phyloP scores from a whole-genome alignment of 495 filamentous ascomycete species.

The Aspergillus steynii region DNA sequence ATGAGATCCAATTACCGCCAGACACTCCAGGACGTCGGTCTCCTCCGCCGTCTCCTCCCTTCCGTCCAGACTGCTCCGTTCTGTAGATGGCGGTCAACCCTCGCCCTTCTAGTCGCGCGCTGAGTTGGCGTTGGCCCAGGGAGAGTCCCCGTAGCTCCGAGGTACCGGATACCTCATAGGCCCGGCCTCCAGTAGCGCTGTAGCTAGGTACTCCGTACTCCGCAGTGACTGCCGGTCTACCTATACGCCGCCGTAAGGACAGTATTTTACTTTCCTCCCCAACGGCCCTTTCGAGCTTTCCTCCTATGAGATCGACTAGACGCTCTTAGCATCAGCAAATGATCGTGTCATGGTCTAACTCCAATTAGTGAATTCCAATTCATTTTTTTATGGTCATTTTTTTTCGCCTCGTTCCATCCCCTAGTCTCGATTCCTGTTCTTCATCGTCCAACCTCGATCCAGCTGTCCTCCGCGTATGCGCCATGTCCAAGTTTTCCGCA shows the following conservation, averaged over 20 bases:
- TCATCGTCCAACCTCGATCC: constrained; percentile 26
- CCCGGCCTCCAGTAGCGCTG: not conserved
- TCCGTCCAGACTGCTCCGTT: not conserved
- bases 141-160: not conserved
- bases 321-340: too few relatives aligned
- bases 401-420: not conserved
- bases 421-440: constrained; percentile 19
- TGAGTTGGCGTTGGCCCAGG: too few relatives aligned
- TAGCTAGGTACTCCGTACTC: not conserved
- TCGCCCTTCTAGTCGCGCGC: too few relatives aligned
- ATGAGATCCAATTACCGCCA: too few relatives aligned
- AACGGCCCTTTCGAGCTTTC: constrained; percentile 8
- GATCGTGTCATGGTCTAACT: constrained; percentile 22
- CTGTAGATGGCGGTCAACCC: constrained; percentile 17
- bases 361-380: constrained; percentile 8
- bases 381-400: constrained; percentile 12
- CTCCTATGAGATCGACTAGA: constrained; percentile 13
- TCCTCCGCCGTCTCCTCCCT: too few relatives aligned
- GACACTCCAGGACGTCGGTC: too few relatives aligned
- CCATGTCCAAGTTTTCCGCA: constrained; percentile 31
- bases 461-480: constrained; percentile 29
- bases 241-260: not conserved
- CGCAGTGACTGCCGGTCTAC: not conserved
- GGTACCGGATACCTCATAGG: not conserved
- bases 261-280: constrained; percentile 20